Evolutionary conservation across 2,329 filamentous ascomycete species (phyloP), one percentile per base, ranked within the genome.

Genomic region (Trichoderma sp.): DNA sequence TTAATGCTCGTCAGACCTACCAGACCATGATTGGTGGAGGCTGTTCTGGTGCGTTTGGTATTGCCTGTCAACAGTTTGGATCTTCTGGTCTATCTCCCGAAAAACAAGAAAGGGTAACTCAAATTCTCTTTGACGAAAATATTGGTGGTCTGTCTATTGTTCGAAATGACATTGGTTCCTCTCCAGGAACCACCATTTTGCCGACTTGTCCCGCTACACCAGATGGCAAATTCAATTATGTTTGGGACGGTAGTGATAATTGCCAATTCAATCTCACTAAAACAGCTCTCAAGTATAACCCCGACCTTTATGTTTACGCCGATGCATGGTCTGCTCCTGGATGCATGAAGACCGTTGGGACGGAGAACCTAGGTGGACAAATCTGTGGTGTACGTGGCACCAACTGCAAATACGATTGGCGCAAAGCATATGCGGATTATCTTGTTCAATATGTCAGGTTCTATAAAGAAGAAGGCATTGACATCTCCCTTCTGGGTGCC

Each of bases 271-370:
- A 64, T 34, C 61, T 64, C 35, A 64, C 61, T 4, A 64, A 64
- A n/a, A 64, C 61, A 7, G 61, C 61, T 35, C 35, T 56, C 13
- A 64, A 56, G 17, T 64, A 56, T 32, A 64, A 64, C 4, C 61
- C 61, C 0, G 27, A 56, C 4, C 48, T 64, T 19, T 64, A 56
- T 13, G 35, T 64, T 19, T 64, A 64, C 6, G 61, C 61, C 4
- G 61, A 64, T 56, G 61, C 61, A 13, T 64, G 61, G 61, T 64
- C 61, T 45, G 61, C 61, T 25, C 61, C 61, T 25, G 61, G 61
- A 8, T 64, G 61, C 22, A 64, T 64, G 61, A 64, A 64, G 19
- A 64, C 61, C 5, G 61, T 64, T 19, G 61, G 61, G n/a, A 64
- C 61, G 2, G 61, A 64, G 35, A 64, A 64, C 15, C 50, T 64